These are phyloP conservation scores for Polychytrium aggregatum DNA, from an alignment of 192 early-diverging fungal genomes.

Conservation along the genomic window DNA sequence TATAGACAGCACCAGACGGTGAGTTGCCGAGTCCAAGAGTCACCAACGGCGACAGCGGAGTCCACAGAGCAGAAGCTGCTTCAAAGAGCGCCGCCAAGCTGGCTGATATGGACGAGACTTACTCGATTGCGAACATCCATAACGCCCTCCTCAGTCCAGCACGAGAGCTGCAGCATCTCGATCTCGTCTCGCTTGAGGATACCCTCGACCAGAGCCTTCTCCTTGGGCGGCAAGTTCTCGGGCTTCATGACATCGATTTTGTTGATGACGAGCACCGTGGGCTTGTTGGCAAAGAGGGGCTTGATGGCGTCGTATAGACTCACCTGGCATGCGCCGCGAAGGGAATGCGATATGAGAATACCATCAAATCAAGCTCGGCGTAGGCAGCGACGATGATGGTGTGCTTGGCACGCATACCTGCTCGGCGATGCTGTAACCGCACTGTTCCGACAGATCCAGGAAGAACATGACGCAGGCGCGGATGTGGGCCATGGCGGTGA, in stretches of 20 bases:
- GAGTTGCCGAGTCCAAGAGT: background rate
- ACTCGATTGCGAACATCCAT: conserved; percentile 88
- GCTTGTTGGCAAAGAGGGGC: conserved; percentile 98
- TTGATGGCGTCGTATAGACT: conserved; percentile 89
- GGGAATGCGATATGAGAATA: too few relatives aligned
- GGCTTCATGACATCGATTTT: conserved; percentile 87
- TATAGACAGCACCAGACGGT: background rate
- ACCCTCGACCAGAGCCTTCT: conserved; percentile 63
- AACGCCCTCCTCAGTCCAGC: conserved; percentile 90
- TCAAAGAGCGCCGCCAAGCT: too few relatives aligned
- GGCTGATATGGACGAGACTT: too few relatives aligned
- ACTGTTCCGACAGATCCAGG: conserved; percentile 95
- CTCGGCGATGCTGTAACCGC: conserved; percentile 91
- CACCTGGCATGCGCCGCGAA: too few relatives aligned
- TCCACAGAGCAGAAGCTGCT: too few relatives aligned
- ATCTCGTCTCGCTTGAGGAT: conserved; percentile 56
- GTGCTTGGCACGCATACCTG: too few relatives aligned
- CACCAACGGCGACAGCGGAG: background rate
- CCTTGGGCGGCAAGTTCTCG: conserved; percentile 62
- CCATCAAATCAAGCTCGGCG: too few relatives aligned
- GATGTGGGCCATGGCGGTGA: conserved; percentile 97
- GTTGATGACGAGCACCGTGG: conserved; percentile 85
- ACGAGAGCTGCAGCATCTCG: conserved; percentile 71
- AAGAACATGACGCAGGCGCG: conserved; percentile 94
- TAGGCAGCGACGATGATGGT: too few relatives aligned